These are phyloP conservation scores for Boechera stricta DNA, from an alignment of 345 rosid genomes.

Conservation along the genomic window DNA sequence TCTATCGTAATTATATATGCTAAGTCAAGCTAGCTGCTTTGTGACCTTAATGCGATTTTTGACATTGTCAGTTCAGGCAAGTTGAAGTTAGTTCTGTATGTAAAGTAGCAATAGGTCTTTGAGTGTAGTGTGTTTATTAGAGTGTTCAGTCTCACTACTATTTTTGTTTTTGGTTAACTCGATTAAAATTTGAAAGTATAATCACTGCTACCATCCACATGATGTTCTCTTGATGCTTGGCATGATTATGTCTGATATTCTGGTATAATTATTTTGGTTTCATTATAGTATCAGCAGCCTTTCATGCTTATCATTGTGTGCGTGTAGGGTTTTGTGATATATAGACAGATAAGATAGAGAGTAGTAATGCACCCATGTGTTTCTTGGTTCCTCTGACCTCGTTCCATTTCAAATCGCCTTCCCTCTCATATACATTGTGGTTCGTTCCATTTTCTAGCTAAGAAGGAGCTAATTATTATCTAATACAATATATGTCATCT, in stretches of 20 bases:
- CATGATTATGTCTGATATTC: neutral
- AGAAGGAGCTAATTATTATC: neutral
- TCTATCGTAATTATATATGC: neutral
- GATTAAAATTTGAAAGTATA: neutral
- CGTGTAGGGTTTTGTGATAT: neutral
- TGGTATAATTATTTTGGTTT: neutral
- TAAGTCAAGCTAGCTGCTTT: constrained; percentile 10
- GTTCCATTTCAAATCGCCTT: neutral
- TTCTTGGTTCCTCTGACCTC: neutral
- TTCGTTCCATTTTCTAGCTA: neutral
- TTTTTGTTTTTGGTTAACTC: constrained; percentile 11
- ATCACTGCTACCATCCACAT: constrained; percentile 5
- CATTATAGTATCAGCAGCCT: neutral
- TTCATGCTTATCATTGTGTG: neutral
- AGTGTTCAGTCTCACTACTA: neutral
- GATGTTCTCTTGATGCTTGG: neutral
- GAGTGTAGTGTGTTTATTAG: neutral
- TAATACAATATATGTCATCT: neutral
- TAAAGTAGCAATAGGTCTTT: constrained; percentile 11
- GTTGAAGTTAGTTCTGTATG: neutral
- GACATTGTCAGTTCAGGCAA: neutral
- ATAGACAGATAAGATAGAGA: constrained; percentile 2
- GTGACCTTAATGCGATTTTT: constrained; percentile 9
- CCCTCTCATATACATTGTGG: neutral
- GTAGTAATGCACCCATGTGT: constrained; percentile 4